phyloP scores from a whole-genome alignment of 2,329 filamentous ascomycete species.

The Lasiodiplodia hormozganensis region DNA sequence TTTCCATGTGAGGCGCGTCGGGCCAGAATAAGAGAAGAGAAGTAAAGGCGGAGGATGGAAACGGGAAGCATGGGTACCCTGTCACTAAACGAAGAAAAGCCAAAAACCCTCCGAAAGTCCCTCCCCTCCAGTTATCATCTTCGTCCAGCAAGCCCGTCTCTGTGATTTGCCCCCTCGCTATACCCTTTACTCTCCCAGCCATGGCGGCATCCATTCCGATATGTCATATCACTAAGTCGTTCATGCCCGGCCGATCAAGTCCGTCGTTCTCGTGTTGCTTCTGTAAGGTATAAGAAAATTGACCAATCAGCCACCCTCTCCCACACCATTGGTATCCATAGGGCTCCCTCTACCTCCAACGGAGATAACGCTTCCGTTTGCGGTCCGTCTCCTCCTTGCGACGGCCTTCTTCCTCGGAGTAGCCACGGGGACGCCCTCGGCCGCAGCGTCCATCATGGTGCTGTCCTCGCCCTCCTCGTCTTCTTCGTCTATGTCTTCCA shows the following conservation, averaged over 20 bases:
- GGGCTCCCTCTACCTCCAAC: constrained; percentile 41
- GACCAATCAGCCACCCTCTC: constrained; percentile 36
- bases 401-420: constrained; percentile 46
- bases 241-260: neutral
- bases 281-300: neutral
- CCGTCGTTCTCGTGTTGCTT: constrained; percentile 3
- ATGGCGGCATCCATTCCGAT: neutral
- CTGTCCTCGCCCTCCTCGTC: constrained; percentile 41
- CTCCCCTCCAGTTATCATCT: neutral
- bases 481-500: constrained; percentile 49
- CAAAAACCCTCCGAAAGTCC: neutral
- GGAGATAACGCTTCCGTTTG: constrained; percentile 13
- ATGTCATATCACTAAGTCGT: constrained; percentile 7
- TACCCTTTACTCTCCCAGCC: neutral
- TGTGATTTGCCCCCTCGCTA: neutral
- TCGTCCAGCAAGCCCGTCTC: neutral
- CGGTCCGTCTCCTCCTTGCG: constrained; percentile 42
- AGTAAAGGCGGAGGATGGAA: neutral
- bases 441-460: constrained; percentile 42
- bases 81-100: constrained; percentile 3
- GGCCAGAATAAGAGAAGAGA: neutral
- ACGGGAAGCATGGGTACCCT: neutral
- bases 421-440: constrained; percentile 38
- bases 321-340: constrained; percentile 50
- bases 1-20: constrained; percentile 9